phyloP scores from a whole-genome alignment of 129 eudicot genomes.

The Apium graveolens region DNA sequence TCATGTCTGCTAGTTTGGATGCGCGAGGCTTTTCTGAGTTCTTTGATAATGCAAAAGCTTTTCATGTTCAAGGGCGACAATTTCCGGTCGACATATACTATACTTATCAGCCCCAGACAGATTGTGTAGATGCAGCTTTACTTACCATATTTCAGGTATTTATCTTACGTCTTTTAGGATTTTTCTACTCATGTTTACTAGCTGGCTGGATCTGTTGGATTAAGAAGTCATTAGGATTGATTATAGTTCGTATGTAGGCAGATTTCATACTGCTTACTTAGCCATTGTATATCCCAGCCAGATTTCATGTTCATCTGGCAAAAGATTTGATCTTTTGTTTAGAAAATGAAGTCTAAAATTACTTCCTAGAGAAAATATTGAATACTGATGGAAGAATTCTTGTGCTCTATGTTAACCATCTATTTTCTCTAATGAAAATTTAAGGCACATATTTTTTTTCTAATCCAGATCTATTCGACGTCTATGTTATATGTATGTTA shows the following conservation, averaged over 20 bases:
- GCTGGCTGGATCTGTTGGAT: not conserved
- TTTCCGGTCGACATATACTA: conserved; percentile 83
- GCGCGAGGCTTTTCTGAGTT: conserved; percentile 81
- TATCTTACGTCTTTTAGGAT: not conserved
- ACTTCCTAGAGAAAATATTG: not conserved
- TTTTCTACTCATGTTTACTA: not conserved
- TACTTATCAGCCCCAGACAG: conserved; percentile 74
- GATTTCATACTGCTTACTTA: not conserved
- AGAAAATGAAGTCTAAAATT: not conserved
- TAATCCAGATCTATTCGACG: not conserved
- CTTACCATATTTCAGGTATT: conserved; percentile 83
- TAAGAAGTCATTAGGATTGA: not conserved
- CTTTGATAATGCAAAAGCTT: conserved; percentile 92
- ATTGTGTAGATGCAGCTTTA: conserved; percentile 80
- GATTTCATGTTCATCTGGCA: not conserved
- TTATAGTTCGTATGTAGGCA: not conserved
- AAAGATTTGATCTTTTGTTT: not conserved
- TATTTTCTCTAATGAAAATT: not conserved
- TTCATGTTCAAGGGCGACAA: conserved; percentile 92
- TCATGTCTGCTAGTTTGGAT: conserved; percentile 99
- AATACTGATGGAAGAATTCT: not conserved
- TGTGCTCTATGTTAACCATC: conserved; percentile 1
- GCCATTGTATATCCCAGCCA: not conserved
- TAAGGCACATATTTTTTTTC: not conserved
- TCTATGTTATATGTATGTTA: not conserved